These are phyloP conservation scores for Odontarrhena argentea DNA, from an alignment of 345 rosid species.

Conservation along the genomic window DNA sequence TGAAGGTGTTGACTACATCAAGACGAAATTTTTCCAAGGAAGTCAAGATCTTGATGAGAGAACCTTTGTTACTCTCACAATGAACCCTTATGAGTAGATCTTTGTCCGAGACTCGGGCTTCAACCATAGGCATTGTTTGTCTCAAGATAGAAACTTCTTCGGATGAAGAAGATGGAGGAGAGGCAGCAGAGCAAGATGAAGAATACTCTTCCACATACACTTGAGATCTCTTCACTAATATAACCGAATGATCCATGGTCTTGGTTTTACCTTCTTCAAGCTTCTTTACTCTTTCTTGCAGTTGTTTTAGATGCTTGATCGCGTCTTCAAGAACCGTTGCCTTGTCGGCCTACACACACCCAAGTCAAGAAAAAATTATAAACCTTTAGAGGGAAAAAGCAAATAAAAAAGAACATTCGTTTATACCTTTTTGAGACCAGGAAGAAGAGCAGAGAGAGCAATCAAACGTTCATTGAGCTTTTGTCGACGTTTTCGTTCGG, in stretches of 20 bases:
- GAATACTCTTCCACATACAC: slow-evolving; percentile 48
- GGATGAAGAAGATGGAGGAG: slow-evolving; percentile 47
- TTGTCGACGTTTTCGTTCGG: slow-evolving; percentile 84
- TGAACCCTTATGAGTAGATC: slow-evolving; percentile 68
- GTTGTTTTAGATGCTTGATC: slow-evolving; percentile 63
- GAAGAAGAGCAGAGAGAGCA: slow-evolving; percentile 77
- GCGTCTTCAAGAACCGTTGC: slow-evolving; percentile 81
- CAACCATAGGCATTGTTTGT: slow-evolving; percentile 66
- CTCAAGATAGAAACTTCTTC: slow-evolving; percentile 40
- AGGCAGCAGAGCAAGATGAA: slow-evolving; percentile 46
- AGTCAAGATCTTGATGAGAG: slow-evolving; percentile 46
- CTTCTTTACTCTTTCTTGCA: slow-evolving; percentile 58
- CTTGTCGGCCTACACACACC: slow-evolving; percentile 40
- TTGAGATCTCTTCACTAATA: slow-evolving; percentile 58
- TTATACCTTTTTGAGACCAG: slow-evolving; percentile 67
- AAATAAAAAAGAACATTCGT: not conserved
- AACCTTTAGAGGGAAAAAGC: too few relatives aligned
- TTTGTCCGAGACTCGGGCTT: slow-evolving; percentile 56
- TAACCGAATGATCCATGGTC: slow-evolving; percentile 60
- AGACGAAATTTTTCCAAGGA: slow-evolving; percentile 59
- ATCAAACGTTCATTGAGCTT: slow-evolving; percentile 75
- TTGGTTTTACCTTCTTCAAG: slow-evolving; percentile 55
- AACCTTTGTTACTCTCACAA: slow-evolving; percentile 57
- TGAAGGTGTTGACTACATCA: slow-evolving; percentile 52
- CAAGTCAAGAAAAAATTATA: too few relatives aligned